Evolutionary conservation across 352 stramenopile genomes (phyloP), one percentile per base, ranked within the genome.

Genomic region (Globisporangium yorkense): DNA sequence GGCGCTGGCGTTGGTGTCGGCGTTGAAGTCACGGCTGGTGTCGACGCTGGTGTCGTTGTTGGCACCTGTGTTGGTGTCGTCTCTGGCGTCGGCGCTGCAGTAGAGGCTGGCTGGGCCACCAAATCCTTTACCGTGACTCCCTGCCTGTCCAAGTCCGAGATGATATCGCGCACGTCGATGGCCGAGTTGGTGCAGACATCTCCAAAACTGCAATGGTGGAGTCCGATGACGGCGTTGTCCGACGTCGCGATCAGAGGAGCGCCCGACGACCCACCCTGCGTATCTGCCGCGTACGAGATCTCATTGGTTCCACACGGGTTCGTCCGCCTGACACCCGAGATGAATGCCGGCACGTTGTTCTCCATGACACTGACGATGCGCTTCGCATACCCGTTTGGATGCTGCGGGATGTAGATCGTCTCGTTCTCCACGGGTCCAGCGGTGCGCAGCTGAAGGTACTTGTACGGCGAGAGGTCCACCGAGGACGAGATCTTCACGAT

Each of bases 381-480:
- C 61, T 84, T 89, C 3, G 72, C 75, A 39, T 62, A 79, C 0
- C 75, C 80, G 12, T 53, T 50, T 6, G 77, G 73, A 49, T 88
- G 68, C 46, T 84, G 71, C n/a, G 77, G 67, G 46, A 89, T 68
- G 69, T 86, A 87, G 41, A 88, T 84, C n/a, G 52, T 48, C 45
- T 88, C 77, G 35, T 71, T 72, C 45, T 72, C 4, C 35, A 66
- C 60, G 0, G 81, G 59, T 0, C 76, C 76, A 0, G 35, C 56
- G 21, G 57, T 61, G 4, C 78, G 74, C 0, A 85, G 24, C 52
- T 88, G 77, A 12, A 89, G 51, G 65, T 87, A 89, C 6, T 74
- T 76, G 62, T 80, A 91, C 35, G 61, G 5, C 0, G 58, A 67
- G 20, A 75, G 51, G 21, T 73, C 54, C 6, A 69, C 64, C 4